Percentiles rank a stretch among this genome's conserved stretches.
phyloP scores from a whole-genome alignment of 305 asterid species.

The Plantago coronopus region DNA sequence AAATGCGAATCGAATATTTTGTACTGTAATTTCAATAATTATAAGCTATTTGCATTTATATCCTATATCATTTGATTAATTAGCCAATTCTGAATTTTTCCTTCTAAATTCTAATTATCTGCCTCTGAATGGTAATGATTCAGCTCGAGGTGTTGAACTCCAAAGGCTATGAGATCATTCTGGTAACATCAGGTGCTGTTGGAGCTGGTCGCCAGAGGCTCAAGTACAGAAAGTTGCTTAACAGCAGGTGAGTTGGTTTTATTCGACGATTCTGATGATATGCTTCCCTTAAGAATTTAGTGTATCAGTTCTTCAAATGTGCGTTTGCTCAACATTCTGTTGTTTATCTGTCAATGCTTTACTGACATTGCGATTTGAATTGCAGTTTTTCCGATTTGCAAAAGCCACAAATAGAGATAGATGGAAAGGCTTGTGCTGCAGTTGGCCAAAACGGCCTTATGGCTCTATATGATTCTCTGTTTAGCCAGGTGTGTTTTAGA shows the following conservation, averaged over 20 bases:
- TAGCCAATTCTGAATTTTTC: background rate
- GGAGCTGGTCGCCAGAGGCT: slow-evolving; percentile 78
- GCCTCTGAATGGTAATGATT: slow-evolving; percentile 13
- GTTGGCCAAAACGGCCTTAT: slow-evolving; percentile 75
- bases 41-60: background rate
- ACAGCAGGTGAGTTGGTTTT: slow-evolving; percentile 46
- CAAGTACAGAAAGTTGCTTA: slow-evolving; percentile 42
- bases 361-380: slow-evolving; percentile 11
- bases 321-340: slow-evolving; percentile 4
- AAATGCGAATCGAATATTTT: background rate
- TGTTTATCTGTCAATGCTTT: background rate
- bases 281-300: background rate
- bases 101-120: slow-evolving; percentile 2
- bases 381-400: slow-evolving; percentile 64
- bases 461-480: slow-evolving; percentile 63
- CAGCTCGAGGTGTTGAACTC: slow-evolving; percentile 55
- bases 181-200: slow-evolving; percentile 74
- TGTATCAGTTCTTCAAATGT: background rate
- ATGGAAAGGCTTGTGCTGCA: slow-evolving; percentile 75
- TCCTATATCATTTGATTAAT: too few species aligned
- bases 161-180: slow-evolving; percentile 52
- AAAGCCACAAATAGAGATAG: slow-evolving; percentile 62
- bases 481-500: slow-evolving; percentile 46
- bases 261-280: background rate
- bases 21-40: background rate